Percentiles rank a stretch among this genome's conserved stretches.
Conservation (phyloP, 2,329 filamentous ascomycete species). For the Arthrobotrys conoides region DNA sequence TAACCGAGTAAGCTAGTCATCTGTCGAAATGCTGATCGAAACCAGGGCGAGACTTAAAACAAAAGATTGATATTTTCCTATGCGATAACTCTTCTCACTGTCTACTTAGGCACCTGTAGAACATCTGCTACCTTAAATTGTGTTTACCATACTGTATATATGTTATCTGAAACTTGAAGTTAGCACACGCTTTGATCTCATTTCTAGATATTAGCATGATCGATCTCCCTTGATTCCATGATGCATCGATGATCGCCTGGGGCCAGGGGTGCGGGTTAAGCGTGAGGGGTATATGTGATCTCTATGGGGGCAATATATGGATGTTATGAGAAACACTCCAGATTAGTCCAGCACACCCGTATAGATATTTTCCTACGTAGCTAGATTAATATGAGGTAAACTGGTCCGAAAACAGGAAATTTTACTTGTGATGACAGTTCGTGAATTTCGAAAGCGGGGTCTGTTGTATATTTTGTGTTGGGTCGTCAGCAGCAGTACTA, state of each 20-base stretch:
- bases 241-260: neutral
- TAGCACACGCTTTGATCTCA: neutral
- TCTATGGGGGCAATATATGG: too few relatives aligned
- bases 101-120: neutral
- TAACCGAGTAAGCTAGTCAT: too few relatives aligned
- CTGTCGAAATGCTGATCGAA: too few relatives aligned
- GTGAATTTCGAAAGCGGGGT: neutral
- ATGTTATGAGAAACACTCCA: too few relatives aligned
- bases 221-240: too few relatives aligned
- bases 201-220: neutral
- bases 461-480: constrained; percentile 17
- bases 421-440: too few relatives aligned
- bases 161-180: neutral
- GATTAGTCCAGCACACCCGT: too few relatives aligned
- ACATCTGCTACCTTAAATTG: neutral
- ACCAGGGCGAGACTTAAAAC: too few relatives aligned
- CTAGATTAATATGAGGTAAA: too few relatives aligned
- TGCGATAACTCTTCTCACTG: neutral
- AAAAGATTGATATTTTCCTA: neutral
- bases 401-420: too few relatives aligned
- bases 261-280: neutral
- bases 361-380: too few relatives aligned
- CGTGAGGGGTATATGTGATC: neutral
- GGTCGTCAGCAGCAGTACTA: neutral
- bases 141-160: neutral